Percentiles rank a stretch among this genome's conserved stretches.
Evolutionary conservation across 2,329 filamentous ascomycete species (phyloP).

Genomic region (Exophiala xenobiotica): DNA sequence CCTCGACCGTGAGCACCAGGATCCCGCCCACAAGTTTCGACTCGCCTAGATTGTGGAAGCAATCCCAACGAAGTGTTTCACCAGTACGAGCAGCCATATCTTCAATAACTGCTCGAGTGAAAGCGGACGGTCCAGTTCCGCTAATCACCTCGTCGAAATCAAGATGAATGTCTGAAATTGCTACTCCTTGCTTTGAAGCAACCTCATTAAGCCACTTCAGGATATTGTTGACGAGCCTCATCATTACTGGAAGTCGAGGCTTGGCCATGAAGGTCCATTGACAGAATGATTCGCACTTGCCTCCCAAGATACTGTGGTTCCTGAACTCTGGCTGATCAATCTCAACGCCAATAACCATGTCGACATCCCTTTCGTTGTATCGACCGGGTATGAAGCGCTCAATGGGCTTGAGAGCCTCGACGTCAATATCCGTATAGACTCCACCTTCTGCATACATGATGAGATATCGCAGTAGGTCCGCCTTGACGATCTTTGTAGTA

Average conservation of each 20-base stretch:
- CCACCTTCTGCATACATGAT: conserved; percentile 67
- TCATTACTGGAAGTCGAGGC: conserved; percentile 66
- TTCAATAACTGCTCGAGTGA: conserved; percentile 63
- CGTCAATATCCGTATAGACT: conserved; percentile 61
- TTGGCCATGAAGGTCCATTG: conserved; percentile 75
- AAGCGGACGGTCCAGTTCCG: conserved; percentile 70
- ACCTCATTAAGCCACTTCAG: conserved; percentile 64
- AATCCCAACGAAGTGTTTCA: conserved; percentile 57
- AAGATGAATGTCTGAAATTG: conserved; percentile 61
- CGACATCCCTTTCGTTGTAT: conserved; percentile 63
- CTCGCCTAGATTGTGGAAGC: conserved; percentile 65
- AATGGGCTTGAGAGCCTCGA: conserved; percentile 55
- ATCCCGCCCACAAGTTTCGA: conserved; percentile 65
- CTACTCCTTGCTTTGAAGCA: conserved; percentile 57
- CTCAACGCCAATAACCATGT: conserved; percentile 69
- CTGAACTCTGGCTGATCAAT: conserved; percentile 67
- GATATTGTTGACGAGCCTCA: conserved; percentile 67
- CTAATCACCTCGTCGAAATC: conserved; percentile 72
- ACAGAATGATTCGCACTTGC: conserved; percentile 69
- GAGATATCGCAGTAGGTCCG: conserved; percentile 65
- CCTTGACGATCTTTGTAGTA: conserved; percentile 65
- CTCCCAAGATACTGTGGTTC: conserved; percentile 64
- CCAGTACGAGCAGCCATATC: conserved; percentile 59
- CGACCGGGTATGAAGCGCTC: conserved; percentile 62
- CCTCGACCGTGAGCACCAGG: conserved; percentile 68